Base-by-base conservation (phyloP, 2,329 filamentous ascomycete genomes). In the Aspergillus floridensis region DNA sequence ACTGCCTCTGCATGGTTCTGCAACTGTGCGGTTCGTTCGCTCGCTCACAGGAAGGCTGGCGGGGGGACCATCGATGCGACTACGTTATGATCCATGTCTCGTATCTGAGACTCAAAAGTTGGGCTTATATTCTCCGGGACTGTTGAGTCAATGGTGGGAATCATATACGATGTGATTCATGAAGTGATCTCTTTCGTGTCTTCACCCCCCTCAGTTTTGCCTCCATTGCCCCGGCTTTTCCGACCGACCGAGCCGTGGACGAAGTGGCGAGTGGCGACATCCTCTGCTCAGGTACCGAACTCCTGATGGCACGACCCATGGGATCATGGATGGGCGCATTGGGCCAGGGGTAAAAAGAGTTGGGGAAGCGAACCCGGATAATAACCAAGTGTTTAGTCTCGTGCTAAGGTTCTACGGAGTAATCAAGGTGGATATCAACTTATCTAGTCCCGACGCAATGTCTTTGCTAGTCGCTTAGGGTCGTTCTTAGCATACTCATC, bases 321-420 rank as follows among this genome's bases (percentile, higher is more conserved):
- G 52, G 50, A 53, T 35, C 32, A 35, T 35, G 32, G 16, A 35
- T 58, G 29, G 52, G 31, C 38, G 59, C 51, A 60, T 50, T 58
- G 59, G 59, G 46, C 51, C 59, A 60, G 59, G 59, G 59, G 59
- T 51, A 60, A 55, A 55, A 11, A 32, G 16, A 44, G 47, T 54
- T 58, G 57, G 57, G 57, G 57, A 58, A 58, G n/a, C n/a, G 32
- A 41, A 54, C 56, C 52, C 54, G 56, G 50, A 58, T 55, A 46
- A 44, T 44, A 55, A 29, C 26, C 5, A 26, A 35, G 47, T n/a
- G 46, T 16, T 14, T 24, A 49, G 46, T 16, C 38, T 24, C 21
- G 21, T 49, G 47, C 47, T 49, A 49, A 49, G 47, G n/a, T 53
- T 31, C 32, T 16, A 12, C 14, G 11, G 32, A 35, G 14, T 44